A percentile compares a stretch with the other conserved stretches of the same genome.
These are phyloP conservation scores for Hexamita inflata DNA, from an alignment of 208 protist species.

Conservation along the genomic window DNA sequence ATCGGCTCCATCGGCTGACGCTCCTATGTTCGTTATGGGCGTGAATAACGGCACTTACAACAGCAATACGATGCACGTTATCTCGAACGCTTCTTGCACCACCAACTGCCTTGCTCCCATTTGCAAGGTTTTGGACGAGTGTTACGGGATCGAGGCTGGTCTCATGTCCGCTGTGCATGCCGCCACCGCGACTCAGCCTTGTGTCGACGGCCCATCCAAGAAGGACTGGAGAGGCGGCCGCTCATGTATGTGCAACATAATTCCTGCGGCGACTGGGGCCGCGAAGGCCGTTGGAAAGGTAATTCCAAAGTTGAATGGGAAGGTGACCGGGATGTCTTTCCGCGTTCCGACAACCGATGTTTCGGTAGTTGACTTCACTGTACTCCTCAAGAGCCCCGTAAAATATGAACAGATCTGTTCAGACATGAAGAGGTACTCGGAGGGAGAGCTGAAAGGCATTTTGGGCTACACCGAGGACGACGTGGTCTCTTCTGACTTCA, in stretches of 20 bases:
- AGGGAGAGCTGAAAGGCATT: constrained; percentile 70
- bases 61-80: constrained; percentile 55
- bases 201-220: constrained; percentile 79
- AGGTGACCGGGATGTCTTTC: constrained; percentile 88
- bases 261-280: constrained; percentile 90
- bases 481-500: constrained; percentile 92
- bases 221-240: constrained; percentile 93
- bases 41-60: constrained; percentile 83
- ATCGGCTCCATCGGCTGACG: constrained; percentile 82
- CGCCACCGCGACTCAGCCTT: constrained; percentile 89
- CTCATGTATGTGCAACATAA: constrained; percentile 84
- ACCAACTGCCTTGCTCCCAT: constrained; percentile 98
- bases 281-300: constrained; percentile 90
- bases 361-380: constrained; percentile 93
- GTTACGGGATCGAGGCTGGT: constrained; percentile 71
- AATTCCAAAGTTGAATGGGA: constrained; percentile 62
- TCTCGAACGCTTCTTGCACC: constrained; percentile 97
- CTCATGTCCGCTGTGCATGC: constrained; percentile 98
- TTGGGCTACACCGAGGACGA: constrained; percentile 90
- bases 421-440: constrained; percentile 67
- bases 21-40: constrained; percentile 91
- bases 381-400: constrained; percentile 63
- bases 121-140: constrained; percentile 81
- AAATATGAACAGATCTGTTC: constrained; percentile 83
- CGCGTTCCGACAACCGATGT: constrained; percentile 89